Evolutionary conservation across 768 basidiomycete genomes (phyloP), one percentile per base, ranked within the genome.

Genomic region (Omphalotus guepiniiformis): DNA sequence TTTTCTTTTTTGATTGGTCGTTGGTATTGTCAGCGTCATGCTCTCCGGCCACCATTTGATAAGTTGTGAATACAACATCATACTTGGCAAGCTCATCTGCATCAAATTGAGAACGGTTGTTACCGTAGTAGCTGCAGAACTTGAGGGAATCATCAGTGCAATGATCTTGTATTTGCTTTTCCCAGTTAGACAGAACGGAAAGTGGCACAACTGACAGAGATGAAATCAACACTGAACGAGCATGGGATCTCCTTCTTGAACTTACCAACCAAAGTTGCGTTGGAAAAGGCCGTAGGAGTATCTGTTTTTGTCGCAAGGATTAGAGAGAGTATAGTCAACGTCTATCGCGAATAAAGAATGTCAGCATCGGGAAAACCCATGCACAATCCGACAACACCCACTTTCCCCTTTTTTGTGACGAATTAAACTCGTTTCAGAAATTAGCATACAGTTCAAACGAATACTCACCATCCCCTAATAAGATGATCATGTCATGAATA

Each of bases 131-230:
- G 18, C 84, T 68, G 55, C 76, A 82, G 48, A 63, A 65, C 0
- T 73, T 73, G 35, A 91, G 55, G 2, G 71, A 60, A 8, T 75
- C 80, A 27, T 68, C 69, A 23, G 65, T 61, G 39, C 83, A 82
- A 52, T 92, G 90, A 29, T 92, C 89, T 26, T 73, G 60, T 6
- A 92, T 80, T 61, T 92, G 90, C 54, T 87, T 84, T 61, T 88
- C 85, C 89, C 89, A 92, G 55, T 93, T 94, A 5, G 87, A 89
- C 6, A 93, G 67, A 6, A 93, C 80, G 6, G 88, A 91, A 21
- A 93, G 77, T 4, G 91, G 91, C 6, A 76, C 80, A 39, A 93
- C 90, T 92, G 52, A 4, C 35, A 47, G 27, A 16, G 42, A 23
- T 12, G n/a, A n/a, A n/a, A n/a, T n/a, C n/a, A n/a, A n/a, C 29